A percentile compares a stretch with the other conserved stretches of the same genome.
phyloP scores from a whole-genome alignment of 2,329 filamentous ascomycete species.

The Aureobasidium melanogenum region DNA sequence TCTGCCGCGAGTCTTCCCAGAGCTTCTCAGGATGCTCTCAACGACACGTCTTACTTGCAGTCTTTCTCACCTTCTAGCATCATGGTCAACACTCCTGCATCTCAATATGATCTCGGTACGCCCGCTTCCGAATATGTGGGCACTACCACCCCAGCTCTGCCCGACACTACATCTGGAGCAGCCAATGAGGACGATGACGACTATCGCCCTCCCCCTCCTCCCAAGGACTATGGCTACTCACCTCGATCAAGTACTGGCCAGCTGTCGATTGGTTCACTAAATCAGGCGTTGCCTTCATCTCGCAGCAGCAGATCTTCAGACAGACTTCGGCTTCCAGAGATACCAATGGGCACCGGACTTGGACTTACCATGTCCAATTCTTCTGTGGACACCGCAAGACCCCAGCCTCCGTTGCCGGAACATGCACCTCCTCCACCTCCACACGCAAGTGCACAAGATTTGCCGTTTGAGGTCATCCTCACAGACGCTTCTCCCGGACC shows the following conservation, averaged over 20 bases:
- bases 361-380: conserved; percentile 32
- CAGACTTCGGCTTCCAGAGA: conserved; percentile 29
- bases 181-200: conserved; percentile 27
- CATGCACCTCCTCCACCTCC: conserved; percentile 41
- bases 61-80: conserved; percentile 9
- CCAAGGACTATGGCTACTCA: conserved; percentile 33
- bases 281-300: not conserved
- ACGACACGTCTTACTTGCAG: not conserved
- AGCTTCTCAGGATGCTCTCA: conserved; percentile 4
- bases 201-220: conserved; percentile 32
- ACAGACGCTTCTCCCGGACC: conserved; percentile 4
- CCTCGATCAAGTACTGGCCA: conserved; percentile 24
- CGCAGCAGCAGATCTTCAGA: conserved; percentile 1
- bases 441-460: conserved; percentile 15
- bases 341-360: conserved; percentile 31
- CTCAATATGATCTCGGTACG: not conserved
- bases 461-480: conserved; percentile 6
- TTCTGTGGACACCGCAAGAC: conserved; percentile 21
- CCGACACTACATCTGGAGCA: conserved; percentile 1
- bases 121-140: conserved; percentile 6
- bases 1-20: conserved; percentile 5
- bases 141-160: not conserved
- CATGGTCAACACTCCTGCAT: conserved; percentile 11
- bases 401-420: conserved; percentile 34
- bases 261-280: conserved; percentile 16